phyloP scores from a whole-genome alignment of 1,284 basidiomycete genomes.

The Wallemia ichthyophaga region DNA sequence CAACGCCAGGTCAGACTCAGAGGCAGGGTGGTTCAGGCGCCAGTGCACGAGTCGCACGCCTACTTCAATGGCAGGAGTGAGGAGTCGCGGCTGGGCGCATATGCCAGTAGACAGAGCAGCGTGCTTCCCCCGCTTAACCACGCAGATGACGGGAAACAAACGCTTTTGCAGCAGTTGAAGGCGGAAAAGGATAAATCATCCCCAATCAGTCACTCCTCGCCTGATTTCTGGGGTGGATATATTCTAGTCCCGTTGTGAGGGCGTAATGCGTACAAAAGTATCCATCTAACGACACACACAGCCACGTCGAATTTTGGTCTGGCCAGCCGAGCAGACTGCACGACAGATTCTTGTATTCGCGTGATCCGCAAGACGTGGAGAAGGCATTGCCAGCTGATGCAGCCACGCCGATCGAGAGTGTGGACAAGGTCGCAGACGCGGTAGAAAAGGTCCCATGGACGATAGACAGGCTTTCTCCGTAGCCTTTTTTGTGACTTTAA shows the following conservation, averaged over 20 bases:
- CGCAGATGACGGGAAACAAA: not conserved
- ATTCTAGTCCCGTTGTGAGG: not conserved
- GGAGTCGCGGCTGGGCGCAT: constrained; percentile 62
- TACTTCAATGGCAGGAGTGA: constrained; percentile 64
- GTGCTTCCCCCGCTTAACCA: not conserved
- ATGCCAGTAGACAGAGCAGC: constrained; percentile 67
- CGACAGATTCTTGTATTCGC: constrained; percentile 54
- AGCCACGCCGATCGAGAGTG: not conserved
- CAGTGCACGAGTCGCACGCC: constrained; percentile 34
- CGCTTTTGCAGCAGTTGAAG: constrained; percentile 29
- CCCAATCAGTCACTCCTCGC: constrained; percentile 32
- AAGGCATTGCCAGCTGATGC: not conserved
- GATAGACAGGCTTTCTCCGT: constrained; percentile 44
- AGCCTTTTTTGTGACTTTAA: no score
- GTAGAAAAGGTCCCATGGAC: constrained; percentile 30
- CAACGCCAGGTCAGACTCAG: constrained; percentile 54
- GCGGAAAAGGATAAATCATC: constrained; percentile 8
- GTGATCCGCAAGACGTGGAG: constrained; percentile 19
- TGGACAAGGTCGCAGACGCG: constrained; percentile 6
- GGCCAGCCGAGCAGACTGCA: constrained; percentile 69
- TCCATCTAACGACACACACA: constrained; percentile 8
- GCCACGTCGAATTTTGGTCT: constrained; percentile 70
- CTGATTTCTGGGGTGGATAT: constrained; percentile 40
- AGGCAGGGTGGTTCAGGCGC: constrained; percentile 51
- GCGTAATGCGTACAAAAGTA: not conserved